Evolutionary conservation across 352 stramenopile genomes (phyloP).

Genomic region (Pythium rishiriense): DNA sequence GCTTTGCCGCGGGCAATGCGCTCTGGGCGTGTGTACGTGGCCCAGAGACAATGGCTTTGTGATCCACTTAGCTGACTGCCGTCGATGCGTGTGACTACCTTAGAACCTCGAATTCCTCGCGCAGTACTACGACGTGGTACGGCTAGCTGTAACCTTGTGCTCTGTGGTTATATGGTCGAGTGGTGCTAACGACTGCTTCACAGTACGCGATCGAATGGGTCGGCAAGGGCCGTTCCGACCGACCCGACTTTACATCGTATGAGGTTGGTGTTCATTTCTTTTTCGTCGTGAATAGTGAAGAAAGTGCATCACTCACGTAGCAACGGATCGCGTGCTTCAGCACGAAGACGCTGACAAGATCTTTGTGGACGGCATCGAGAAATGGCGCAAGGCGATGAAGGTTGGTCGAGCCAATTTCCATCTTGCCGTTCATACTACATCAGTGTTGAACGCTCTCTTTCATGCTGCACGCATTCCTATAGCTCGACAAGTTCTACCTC

Average conservation of each 20-base stretch:
- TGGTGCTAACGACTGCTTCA: background rate
- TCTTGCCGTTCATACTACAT: background rate
- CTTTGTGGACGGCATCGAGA: constrained; percentile 58
- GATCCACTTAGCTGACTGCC: no score
- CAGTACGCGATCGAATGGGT: constrained; percentile 78
- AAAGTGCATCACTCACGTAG: background rate
- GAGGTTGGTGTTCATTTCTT: constrained; percentile 30
- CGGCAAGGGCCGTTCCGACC: constrained; percentile 60
- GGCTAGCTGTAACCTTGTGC: background rate
- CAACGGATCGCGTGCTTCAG: constrained; percentile 30
- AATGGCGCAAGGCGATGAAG: constrained; percentile 61
- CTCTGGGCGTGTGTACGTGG: constrained; percentile 64
- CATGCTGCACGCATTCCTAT: background rate
- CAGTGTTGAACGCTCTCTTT: background rate
- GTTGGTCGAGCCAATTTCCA: constrained; percentile 15
- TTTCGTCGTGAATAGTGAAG: background rate
- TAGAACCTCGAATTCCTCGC: constrained; percentile 68
- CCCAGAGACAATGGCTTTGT: no score
- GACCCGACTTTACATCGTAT: constrained; percentile 55
- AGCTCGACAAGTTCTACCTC: constrained; percentile 66
- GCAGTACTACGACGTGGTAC: constrained; percentile 60
- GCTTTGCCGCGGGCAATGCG: constrained; percentile 62
- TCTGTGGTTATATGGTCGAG: background rate
- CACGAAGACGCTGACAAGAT: constrained; percentile 58
- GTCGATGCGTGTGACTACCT: background rate